phyloP scores from a whole-genome alignment of 257 asterid genomes.

The Knoxia roxburghii region DNA sequence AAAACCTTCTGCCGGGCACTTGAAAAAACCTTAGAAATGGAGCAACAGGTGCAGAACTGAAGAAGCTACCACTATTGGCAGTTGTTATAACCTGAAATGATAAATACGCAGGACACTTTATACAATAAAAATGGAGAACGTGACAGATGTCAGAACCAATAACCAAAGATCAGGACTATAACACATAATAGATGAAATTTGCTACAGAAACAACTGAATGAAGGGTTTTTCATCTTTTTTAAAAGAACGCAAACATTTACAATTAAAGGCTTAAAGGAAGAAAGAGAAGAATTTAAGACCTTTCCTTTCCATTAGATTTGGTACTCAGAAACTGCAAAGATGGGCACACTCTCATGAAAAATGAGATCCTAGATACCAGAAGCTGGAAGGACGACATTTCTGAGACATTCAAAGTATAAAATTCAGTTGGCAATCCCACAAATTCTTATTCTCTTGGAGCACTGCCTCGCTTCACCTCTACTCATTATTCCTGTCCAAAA shows the following conservation, averaged over 20 bases:
- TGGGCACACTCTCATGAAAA: conserved; percentile 16
- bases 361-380: conserved; percentile 9
- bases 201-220: background rate
- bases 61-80: conserved; percentile 16
- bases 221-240: no score
- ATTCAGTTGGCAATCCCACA: background rate
- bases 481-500: background rate
- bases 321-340: conserved; percentile 23
- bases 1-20: conserved; percentile 23
- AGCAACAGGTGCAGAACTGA: conserved; percentile 19
- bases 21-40: conserved; percentile 17
- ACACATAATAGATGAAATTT: background rate
- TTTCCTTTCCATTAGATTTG: conserved; percentile 36
- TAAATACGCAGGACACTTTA: conserved; percentile 11
- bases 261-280: background rate
- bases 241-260: background rate
- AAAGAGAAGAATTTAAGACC: conserved; percentile 27
- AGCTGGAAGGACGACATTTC: conserved; percentile 4
- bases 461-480: background rate
- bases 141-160: background rate
- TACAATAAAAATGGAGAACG: conserved; percentile 3
- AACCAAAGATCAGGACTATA: conserved; percentile 1
- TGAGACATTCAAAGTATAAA: background rate
- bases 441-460: background rate
- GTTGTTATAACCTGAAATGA: conserved; percentile 38